These are phyloP conservation scores for Fusarium abutilonis DNA, from an alignment of 2,329 filamentous ascomycete species.

Conservation along the genomic window DNA sequence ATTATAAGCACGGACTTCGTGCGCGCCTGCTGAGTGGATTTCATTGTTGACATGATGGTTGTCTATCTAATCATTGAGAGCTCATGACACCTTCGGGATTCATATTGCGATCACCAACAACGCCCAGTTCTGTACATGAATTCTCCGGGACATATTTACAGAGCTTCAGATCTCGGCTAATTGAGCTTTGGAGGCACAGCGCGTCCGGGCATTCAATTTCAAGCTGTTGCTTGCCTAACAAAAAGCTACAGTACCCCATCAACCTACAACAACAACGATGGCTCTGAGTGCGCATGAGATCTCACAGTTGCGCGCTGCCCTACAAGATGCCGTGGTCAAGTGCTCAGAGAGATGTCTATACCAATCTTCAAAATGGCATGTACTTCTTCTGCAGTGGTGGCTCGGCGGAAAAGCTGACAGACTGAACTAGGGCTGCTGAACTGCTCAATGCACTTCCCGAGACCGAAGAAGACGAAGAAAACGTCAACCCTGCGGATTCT, in stretches of 20 bases:
- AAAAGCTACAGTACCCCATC: slow-evolving; percentile 24
- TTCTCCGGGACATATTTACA: neutral
- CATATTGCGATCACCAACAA: neutral
- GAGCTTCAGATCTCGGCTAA: neutral
- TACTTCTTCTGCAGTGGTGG: neutral
- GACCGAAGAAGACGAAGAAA: slow-evolving; percentile 63
- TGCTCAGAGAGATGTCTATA: slow-evolving; percentile 96
- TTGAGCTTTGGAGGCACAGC: neutral
- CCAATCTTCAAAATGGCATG: slow-evolving; percentile 93
- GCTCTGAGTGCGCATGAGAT: slow-evolving; percentile 65
- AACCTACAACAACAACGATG: slow-evolving; percentile 53
- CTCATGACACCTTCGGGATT: slow-evolving; percentile 30
- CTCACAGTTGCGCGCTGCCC: slow-evolving; percentile 73
- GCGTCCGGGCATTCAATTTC: slow-evolving; percentile 6
- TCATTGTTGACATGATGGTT: slow-evolving; percentile 30
- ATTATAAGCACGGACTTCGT: neutral
- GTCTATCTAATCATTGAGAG: slow-evolving; percentile 13
- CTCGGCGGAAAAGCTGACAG: slow-evolving; percentile 27
- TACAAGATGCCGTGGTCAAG: slow-evolving; percentile 87
- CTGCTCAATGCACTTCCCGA: slow-evolving; percentile 85
- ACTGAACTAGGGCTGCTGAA: slow-evolving; percentile 82
- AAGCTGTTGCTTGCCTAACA: slow-evolving; percentile 6
- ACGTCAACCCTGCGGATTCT: slow-evolving; percentile 44
- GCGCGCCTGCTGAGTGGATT: slow-evolving; percentile 1
- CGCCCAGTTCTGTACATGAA: neutral